Percentiles rank a stretch among this genome's conserved stretches.
Conservation (phyloP, 225 moss, liverwort and hornwort genomes). For the Straminergon stramineum region DNA sequence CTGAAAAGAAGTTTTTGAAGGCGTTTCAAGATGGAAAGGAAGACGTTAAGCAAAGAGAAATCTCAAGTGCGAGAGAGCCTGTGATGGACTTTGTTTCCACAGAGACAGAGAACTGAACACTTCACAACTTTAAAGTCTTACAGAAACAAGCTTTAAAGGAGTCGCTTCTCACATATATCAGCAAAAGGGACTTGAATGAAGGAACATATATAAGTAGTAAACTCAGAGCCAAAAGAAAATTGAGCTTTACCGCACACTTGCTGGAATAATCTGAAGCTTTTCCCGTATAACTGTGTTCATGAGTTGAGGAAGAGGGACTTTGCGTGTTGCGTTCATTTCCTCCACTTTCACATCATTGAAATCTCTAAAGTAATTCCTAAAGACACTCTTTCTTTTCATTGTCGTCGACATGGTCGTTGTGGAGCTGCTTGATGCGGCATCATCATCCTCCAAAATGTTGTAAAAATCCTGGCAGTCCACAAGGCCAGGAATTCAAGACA, state of each 20-base stretch:
- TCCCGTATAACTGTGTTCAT: constrained; percentile 69
- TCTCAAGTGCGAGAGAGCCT: not conserved
- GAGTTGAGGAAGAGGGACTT: constrained; percentile 21
- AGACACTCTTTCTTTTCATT: not conserved
- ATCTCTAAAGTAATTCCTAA: not conserved
- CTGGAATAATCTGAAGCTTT: constrained; percentile 73
- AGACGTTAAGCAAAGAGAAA: not conserved
- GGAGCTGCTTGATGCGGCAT: constrained; percentile 5
- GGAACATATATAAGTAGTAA: too few relatives aligned
- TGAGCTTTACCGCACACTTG: constrained; percentile 25
- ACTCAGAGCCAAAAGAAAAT: not conserved
- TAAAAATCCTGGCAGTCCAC: constrained; percentile 51
- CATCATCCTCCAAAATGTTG: constrained; percentile 55
- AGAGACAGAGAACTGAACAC: not conserved
- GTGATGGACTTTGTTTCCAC: not conserved
- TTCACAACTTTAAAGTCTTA: not conserved
- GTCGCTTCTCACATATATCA: not conserved
- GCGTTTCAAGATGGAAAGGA: not conserved
- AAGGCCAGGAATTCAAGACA: not conserved
- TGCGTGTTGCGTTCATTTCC: not conserved
- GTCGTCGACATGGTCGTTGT: not conserved
- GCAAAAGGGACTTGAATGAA: not conserved
- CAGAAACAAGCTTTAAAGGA: not conserved
- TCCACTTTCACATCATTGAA: not conserved
- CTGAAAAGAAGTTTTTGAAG: not conserved